Evolutionary conservation across 345 rosid genomes (phyloP).

Genomic region (Rubroshorea leprosula): DNA sequence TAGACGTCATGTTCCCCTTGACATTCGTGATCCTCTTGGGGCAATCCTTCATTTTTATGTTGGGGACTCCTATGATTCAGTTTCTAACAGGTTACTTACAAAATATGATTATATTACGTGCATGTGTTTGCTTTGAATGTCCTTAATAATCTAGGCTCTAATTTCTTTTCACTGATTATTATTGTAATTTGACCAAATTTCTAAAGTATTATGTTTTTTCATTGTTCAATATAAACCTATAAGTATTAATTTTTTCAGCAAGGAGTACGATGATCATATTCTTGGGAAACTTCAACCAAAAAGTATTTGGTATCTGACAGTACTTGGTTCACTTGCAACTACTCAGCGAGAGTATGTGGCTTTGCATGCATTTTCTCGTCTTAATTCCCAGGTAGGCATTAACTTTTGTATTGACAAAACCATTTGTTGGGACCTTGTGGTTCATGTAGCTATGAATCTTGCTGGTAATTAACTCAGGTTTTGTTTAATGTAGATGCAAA

Average conservation of each 20-base stretch:
- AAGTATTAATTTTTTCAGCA: constrained; percentile 36
- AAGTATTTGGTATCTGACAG: constrained; percentile 84
- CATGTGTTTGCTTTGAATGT: not conserved
- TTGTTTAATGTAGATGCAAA: constrained; percentile 68
- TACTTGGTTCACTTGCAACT: constrained; percentile 97
- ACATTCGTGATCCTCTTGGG: constrained; percentile 94
- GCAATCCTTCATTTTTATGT: constrained; percentile 96
- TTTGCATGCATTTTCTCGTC: constrained; percentile 94
- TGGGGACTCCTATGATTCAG: constrained; percentile 70
- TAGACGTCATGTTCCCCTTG: constrained; percentile 82
- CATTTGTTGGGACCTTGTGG: constrained; percentile 4
- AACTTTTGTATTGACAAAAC: constrained; percentile 2
- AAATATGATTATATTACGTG: not conserved
- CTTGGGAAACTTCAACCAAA: constrained; percentile 80
- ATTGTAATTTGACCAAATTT: no score
- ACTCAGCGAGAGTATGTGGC: constrained; percentile 99
- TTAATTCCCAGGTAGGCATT: constrained; percentile 75
- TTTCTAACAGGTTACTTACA: constrained; percentile 45
- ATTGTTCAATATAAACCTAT: not conserved
- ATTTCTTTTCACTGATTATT: no score
- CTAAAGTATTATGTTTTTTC: not conserved
- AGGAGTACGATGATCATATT: constrained; percentile 78
- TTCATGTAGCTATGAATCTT: constrained; percentile 12
- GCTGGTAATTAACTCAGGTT: constrained; percentile 17
- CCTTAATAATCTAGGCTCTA: not conserved